Conservation (phyloP, 495 filamentous ascomycete genomes). For the Penicillium bovifimosum region DNA sequence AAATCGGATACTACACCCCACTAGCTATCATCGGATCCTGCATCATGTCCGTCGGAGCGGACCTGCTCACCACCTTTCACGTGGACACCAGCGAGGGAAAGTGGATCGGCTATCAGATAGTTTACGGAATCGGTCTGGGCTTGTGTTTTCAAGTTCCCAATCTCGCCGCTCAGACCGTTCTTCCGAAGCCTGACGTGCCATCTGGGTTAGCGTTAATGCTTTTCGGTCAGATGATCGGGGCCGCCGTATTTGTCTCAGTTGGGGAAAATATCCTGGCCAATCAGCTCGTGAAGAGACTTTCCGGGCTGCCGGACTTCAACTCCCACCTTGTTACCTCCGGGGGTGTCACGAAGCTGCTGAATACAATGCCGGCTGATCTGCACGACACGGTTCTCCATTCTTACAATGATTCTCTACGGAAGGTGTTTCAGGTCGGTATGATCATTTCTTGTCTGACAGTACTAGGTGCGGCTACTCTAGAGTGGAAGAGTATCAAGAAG, state of each 20-base stretch:
- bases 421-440: no score
- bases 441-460: no score
- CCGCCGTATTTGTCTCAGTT: conserved; percentile 60
- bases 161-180: conserved; percentile 27
- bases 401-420: no score
- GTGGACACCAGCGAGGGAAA: conserved; percentile 34
- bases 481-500: no score
- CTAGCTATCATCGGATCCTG: conserved; percentile 53
- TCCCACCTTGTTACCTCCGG: no score
- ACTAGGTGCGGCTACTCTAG: no score
- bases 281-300: conserved; percentile 45
- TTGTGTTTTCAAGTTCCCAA: conserved; percentile 42
- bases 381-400: no score
- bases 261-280: conserved; percentile 61
- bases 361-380: no score
- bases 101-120: conserved; percentile 58
- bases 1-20: conserved; percentile 64
- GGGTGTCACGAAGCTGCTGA: no score
- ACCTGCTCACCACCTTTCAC: conserved; percentile 56
- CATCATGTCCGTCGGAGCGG: conserved; percentile 55
- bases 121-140: conserved; percentile 51
- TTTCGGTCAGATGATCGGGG: conserved; percentile 66
- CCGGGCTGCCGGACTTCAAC: no score
- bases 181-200: conserved; percentile 17
- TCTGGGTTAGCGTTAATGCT: conserved; percentile 50